Evolutionary conservation across 139 green algal species (phyloP).

Genomic region (Trebouxia sp.): DNA sequence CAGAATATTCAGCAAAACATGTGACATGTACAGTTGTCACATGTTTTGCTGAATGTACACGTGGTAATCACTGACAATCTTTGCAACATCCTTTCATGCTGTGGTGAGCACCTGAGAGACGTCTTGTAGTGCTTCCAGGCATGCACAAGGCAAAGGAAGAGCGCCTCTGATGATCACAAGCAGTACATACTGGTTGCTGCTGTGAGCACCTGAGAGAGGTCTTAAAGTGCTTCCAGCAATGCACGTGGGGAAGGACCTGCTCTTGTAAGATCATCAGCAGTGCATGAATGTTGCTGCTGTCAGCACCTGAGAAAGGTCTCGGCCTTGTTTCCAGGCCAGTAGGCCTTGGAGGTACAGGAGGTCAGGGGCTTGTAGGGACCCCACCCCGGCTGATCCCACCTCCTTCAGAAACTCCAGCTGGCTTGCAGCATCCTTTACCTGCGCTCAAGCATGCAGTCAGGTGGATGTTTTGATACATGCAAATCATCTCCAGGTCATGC

Average conservation of each 20-base stretch:
- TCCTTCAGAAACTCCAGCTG: conserved; percentile 61
- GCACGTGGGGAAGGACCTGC: too few species aligned
- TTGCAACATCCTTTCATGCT: too few species aligned
- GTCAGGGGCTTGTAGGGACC: not conserved
- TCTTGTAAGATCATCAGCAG: not conserved
- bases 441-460: not conserved
- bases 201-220: not conserved
- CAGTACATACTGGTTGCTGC: not conserved
- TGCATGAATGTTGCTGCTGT: not conserved
- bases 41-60: too few species aligned
- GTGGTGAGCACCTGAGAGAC: too few species aligned
- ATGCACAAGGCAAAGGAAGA: too few species aligned
- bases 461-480: too few species aligned
- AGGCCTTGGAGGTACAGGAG: conserved; percentile 28
- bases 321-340: conserved; percentile 10
- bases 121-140: too few species aligned
- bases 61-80: too few species aligned
- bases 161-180: too few species aligned
- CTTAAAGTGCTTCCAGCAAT: not conserved
- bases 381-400: conserved; percentile 33
- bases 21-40: too few species aligned
- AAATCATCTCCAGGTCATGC: too few species aligned
- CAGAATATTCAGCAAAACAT: too few species aligned
- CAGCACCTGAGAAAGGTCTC: not conserved
- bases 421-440: conserved; percentile 58